These are phyloP conservation scores for Dactylis glomerata DNA, from an alignment of 176 grass and related monocot species.

Conservation along the genomic window DNA sequence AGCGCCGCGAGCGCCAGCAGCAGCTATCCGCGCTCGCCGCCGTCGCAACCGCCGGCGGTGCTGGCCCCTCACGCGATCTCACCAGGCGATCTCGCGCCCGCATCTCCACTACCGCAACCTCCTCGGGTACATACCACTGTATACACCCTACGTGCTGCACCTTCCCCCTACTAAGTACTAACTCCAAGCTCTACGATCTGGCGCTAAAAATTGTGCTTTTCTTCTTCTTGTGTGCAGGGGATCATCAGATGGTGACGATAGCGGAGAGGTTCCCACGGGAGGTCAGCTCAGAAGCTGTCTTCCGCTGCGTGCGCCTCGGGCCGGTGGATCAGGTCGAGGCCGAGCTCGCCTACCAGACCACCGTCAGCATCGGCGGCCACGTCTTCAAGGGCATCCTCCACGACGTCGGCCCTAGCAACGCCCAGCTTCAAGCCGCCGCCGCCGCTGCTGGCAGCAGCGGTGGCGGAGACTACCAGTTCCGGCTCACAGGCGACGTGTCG, in stretches of 20 bases:
- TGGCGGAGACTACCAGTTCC: constrained; percentile 40
- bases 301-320: constrained; percentile 75
- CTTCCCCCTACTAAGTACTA: neutral
- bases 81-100: constrained; percentile 41
- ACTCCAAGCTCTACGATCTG: neutral
- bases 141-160: neutral
- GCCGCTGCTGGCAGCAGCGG: neutral
- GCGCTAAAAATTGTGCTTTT: neutral
- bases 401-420: constrained; percentile 59
- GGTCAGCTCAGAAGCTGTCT: constrained; percentile 82
- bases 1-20: constrained; percentile 81
- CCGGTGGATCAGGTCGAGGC: constrained; percentile 65
- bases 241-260: constrained; percentile 55
- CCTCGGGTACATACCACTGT: constrained; percentile 49
- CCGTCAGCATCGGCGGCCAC: constrained; percentile 83
- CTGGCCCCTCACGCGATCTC: constrained; percentile 37
- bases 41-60: constrained; percentile 10
- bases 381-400: constrained; percentile 95
- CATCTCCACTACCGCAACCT: constrained; percentile 31
- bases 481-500: constrained; percentile 45
- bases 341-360: constrained; percentile 85
- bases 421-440: neutral
- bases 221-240: neutral
- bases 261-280: constrained; percentile 66
- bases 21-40: constrained; percentile 44